Base-by-base conservation (phyloP, 345 rosid species). In the Mallotus nudiflorus region DNA sequence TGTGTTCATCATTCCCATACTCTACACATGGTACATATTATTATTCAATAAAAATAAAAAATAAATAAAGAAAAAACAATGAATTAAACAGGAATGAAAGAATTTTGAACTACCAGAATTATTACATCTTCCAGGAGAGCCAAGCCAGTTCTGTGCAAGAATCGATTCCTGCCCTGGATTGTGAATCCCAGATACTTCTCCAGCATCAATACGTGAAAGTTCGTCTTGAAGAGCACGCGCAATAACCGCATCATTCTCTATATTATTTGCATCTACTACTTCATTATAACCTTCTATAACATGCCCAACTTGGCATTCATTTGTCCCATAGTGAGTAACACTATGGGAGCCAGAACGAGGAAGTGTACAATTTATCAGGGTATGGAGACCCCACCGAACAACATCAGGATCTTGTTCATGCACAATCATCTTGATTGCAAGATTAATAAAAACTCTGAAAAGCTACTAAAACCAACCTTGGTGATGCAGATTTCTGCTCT, bases 201-300 rank as follows among this genome's bases (percentile, higher is more conserved):
- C 92, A 59, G 68, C 75, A 79, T 85, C 85, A 40, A 89, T 71
- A 69, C 68, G 86, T 27, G 97, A 87, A 61, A 89, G 75, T 69
- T 95, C 97, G 63, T 90, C 96, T 77, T 89, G 96, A 45, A 88
- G 80, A 75, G 85, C 83, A 77, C 65, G 82, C 50, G 97, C 97
- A 46, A 95, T 92, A 27, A 81, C 85, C 4, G 85, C 92, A 86
- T 95, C 97, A 72, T 82, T 85, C 75, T 90, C 97, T 2, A 85
- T 82, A 64, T 53, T 40, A 50, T 82, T 67, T 19, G 64, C 69
- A 69, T 64, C 39, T 42, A 72, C 75, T 46, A 72, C 63, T 68
- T 79, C 83, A 14, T 68, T 67, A 65, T 85, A 88, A 74, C 84
- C 84, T 80, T 90, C 96, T 75, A 75, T 69, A 51, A 88, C 86